phyloP scores from a whole-genome alignment of 2,329 filamentous ascomycete species.

The Claviceps monticola region DNA sequence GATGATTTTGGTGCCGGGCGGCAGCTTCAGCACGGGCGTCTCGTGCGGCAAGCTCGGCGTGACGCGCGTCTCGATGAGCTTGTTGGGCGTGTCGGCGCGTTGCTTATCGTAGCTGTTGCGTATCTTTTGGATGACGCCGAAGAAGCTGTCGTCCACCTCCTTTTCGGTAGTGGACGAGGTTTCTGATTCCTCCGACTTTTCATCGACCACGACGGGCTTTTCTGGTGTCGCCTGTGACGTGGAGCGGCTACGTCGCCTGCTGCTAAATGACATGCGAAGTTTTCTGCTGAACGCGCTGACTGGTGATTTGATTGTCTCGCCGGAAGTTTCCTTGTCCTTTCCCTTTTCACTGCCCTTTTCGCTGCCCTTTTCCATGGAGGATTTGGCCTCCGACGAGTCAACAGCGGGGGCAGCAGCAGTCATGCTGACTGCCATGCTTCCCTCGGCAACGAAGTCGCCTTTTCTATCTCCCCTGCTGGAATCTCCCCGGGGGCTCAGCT shows the following conservation, averaged over 20 bases:
- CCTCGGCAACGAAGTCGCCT: slow-evolving; percentile 66
- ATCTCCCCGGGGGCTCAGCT: slow-evolving; percentile 39
- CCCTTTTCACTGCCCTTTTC: slow-evolving; percentile 31
- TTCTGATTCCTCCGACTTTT: slow-evolving; percentile 59
- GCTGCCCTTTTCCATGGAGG: slow-evolving; percentile 33
- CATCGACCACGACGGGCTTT: slow-evolving; percentile 61
- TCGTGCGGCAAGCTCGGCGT: slow-evolving; percentile 58
- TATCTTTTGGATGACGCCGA: slow-evolving; percentile 59
- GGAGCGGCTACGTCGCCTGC: slow-evolving; percentile 69
- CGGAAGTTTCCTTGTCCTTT: slow-evolving; percentile 29
- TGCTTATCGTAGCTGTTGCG: slow-evolving; percentile 60
- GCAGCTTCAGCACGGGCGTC: slow-evolving; percentile 62
- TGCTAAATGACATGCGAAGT: slow-evolving; percentile 70
- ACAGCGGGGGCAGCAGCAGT: slow-evolving; percentile 16
- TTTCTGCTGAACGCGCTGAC: slow-evolving; percentile 68
- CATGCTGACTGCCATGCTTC: slow-evolving; percentile 14
- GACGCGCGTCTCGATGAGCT: slow-evolving; percentile 46
- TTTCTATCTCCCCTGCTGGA: slow-evolving; percentile 48
- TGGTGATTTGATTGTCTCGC: slow-evolving; percentile 40
- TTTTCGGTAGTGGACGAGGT: slow-evolving; percentile 53
- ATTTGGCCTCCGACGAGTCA: slow-evolving; percentile 33
- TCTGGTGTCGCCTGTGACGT: slow-evolving; percentile 44
- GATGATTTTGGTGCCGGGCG: slow-evolving; percentile 51
- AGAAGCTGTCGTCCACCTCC: slow-evolving; percentile 61
- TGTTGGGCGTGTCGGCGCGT: slow-evolving; percentile 39